Evolutionary conservation across 2,329 filamentous ascomycete genomes (phyloP).

Genomic region (Calonectria hongkongensis): DNA sequence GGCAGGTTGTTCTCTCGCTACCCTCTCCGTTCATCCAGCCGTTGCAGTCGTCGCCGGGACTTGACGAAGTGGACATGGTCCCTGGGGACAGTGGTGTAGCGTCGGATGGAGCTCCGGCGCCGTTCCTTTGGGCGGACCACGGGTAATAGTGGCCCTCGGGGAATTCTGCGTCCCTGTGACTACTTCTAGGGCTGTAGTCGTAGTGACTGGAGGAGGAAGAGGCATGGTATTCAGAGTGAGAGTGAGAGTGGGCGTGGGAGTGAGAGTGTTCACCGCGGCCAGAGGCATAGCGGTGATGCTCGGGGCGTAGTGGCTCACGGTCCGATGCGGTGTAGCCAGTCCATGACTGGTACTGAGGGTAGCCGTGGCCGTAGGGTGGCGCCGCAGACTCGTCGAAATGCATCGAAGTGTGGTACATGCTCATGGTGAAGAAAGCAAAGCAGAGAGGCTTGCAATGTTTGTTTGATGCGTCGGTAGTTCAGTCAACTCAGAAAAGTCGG

Average conservation of each 20-base stretch:
- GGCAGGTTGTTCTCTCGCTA: slow-evolving; percentile 46
- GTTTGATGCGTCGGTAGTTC: slow-evolving; percentile 20
- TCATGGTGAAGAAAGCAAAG: slow-evolving; percentile 19
- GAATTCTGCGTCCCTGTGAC: slow-evolving; percentile 6
- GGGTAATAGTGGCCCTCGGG: neutral
- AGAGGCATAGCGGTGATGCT: slow-evolving; percentile 27
- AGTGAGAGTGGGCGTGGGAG: neutral
- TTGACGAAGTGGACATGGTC: slow-evolving; percentile 48
- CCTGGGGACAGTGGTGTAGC: slow-evolving; percentile 40
- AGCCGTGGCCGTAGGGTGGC: slow-evolving; percentile 19
- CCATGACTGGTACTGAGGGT: slow-evolving; percentile 30
- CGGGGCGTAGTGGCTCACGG: slow-evolving; percentile 32
- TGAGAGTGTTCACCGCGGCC: slow-evolving; percentile 2
- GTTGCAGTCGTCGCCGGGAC: slow-evolving; percentile 48
- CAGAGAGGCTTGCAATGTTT: slow-evolving; percentile 4
- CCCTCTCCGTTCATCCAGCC: slow-evolving; percentile 42
- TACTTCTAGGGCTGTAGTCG: slow-evolving; percentile 20
- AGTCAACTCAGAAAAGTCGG: slow-evolving; percentile 18
- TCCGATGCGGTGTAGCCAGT: slow-evolving; percentile 14
- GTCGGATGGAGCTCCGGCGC: slow-evolving; percentile 7
- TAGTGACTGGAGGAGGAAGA: slow-evolving; percentile 10
- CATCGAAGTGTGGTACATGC: slow-evolving; percentile 36
- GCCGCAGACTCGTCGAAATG: slow-evolving; percentile 22
- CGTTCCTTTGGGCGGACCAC: slow-evolving; percentile 22
- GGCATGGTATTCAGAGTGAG: slow-evolving; percentile 1